Base-by-base conservation (phyloP, 805 yeast species). In the Saccharomycopsis microspora region DNA sequence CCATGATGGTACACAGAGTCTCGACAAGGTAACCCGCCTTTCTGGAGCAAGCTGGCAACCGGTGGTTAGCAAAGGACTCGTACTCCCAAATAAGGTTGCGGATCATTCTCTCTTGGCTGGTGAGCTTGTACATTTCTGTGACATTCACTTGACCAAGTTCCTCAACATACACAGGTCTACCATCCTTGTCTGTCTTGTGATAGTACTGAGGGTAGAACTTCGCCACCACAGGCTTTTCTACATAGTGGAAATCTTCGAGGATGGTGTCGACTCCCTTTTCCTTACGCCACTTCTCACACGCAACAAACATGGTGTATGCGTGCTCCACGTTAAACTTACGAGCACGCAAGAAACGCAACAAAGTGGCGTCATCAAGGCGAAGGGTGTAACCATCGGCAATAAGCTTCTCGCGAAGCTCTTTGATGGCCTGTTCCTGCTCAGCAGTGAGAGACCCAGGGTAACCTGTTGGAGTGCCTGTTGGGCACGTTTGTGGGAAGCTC, bases 81-180 rank as follows among this genome's bases (percentile, higher is more conserved):
- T 93, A 93, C 68, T 93, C 98, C 96, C 96, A 88, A 47, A 89
- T 96, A 58, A 93, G 73, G 67, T 93, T 93, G 69, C 84, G 82
- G 63, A 93, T 72, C 97, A 93, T 89, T 62, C 97, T 81, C 59
- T 93, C 97, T 65, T 87, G 94, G 39, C 90, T 78, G 54, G 98
- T 93, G 64, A 93, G 78, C 68, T 86, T 85, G 71, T 85, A 78
- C 95, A 93, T 85, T 63, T 87, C 94, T 35, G 80, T 73, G 65
- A 93, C 73, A 67, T 90, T 85, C 53, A 93, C 96, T 46, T 81
- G 70, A 47, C 98, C 97, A 55, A 93, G 75, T 64, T 90, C 95
- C 72, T 93, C 98, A 58, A 83, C 74, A 68, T 93, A 93, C 43
- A 88, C 82, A 5, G 98, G 98, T 62, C 98, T 83, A 45, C 98